These are phyloP conservation scores for Geotrichum bryndzae DNA, from an alignment of 1,139 yeast species.

Conservation along the genomic window DNA sequence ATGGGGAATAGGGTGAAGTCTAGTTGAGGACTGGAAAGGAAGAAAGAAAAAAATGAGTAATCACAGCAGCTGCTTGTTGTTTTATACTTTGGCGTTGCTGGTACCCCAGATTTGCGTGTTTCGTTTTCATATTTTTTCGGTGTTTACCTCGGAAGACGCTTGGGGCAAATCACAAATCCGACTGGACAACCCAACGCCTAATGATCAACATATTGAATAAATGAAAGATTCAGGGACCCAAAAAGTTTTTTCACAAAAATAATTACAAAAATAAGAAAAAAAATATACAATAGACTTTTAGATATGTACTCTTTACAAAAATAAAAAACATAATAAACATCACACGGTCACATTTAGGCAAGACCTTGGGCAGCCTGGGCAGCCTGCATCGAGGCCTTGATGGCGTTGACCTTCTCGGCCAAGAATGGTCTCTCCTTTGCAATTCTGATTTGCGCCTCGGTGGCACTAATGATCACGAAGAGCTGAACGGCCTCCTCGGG, in stretches of 20 bases:
- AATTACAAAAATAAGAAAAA: neutral
- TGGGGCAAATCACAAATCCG: neutral
- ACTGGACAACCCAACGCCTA: neutral
- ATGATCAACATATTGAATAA: neutral
- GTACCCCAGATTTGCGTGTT: neutral
- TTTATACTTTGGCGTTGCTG: neutral
- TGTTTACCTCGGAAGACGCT: neutral
- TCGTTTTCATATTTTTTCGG: neutral
- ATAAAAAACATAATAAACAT: neutral
- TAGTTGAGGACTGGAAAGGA: neutral
- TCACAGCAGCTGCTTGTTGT: neutral
- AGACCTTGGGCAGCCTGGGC: constrained; percentile 7
- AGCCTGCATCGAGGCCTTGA: constrained; percentile 9
- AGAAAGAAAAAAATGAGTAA: neutral
- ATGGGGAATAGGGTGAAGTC: neutral
- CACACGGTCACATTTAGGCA: neutral
- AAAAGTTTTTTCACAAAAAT: neutral
- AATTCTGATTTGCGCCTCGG: constrained; percentile 31
- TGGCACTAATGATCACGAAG: constrained; percentile 84
- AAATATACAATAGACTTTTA: neutral
- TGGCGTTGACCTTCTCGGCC: constrained; percentile 28
- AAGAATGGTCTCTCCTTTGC: constrained; percentile 33
- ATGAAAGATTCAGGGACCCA: neutral
- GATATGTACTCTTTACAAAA: neutral
- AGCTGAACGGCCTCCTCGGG: constrained; percentile 87